Conservation (phyloP, 139 green algal species). For the Picochlorum costavermella region DNA sequence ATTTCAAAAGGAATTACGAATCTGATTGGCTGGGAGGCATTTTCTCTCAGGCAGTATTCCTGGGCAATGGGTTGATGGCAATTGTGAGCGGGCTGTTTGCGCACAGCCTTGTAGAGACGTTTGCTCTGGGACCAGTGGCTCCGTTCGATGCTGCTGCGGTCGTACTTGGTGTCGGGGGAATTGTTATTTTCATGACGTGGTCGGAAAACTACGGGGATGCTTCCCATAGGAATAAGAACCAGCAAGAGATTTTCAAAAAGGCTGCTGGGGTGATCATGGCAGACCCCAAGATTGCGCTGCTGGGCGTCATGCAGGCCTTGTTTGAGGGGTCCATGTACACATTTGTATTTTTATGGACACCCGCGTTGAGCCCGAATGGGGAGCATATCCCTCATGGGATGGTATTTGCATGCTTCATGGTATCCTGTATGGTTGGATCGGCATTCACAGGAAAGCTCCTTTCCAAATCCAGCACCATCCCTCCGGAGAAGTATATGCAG, state of each 20-base stretch:
- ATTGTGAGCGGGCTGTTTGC: constrained; percentile 83
- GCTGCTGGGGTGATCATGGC: constrained; percentile 41
- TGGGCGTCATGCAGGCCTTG: constrained; percentile 85
- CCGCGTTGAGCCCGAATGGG: constrained; percentile 67
- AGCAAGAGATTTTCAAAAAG: constrained; percentile 43
- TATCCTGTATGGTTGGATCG: constrained; percentile 78
- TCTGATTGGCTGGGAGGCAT: constrained; percentile 70
- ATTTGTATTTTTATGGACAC: constrained; percentile 98
- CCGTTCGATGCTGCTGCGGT: constrained; percentile 87
- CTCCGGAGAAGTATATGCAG: constrained; percentile 78
- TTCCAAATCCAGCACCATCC: constrained; percentile 24
- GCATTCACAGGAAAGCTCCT: constrained; percentile 56
- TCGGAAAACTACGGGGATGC: constrained; percentile 87
- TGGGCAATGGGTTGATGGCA: constrained; percentile 93
- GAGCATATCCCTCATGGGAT: constrained; percentile 91
- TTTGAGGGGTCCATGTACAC: constrained; percentile 98
- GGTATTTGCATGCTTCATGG: constrained; percentile 96
- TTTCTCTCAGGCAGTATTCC: constrained; percentile 89
- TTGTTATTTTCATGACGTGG: constrained; percentile 75
- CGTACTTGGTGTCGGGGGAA: constrained; percentile 70
- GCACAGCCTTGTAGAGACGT: constrained; percentile 72
- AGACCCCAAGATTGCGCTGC: constrained; percentile 62
- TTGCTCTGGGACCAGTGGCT: constrained; percentile 76
- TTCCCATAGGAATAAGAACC: constrained; percentile 15
- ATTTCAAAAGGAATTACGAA: constrained; percentile 65